phyloP scores from a whole-genome alignment of 805 yeast species.

The Zygosaccharomyces gambellarensis region DNA sequence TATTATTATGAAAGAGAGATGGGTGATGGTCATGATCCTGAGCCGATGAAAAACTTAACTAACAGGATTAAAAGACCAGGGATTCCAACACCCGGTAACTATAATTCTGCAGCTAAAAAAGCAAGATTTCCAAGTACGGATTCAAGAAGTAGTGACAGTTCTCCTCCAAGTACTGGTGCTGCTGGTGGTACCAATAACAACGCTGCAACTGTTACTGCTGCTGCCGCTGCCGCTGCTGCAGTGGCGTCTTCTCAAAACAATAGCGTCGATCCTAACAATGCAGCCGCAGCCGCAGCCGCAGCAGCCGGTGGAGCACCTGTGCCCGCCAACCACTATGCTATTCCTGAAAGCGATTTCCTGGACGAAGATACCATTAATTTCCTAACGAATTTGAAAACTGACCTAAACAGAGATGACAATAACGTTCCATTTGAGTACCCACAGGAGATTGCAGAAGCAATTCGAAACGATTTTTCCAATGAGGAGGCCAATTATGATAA shows the following conservation, averaged over 20 bases:
- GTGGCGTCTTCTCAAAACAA: conserved; percentile 2
- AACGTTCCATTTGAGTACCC: conserved; percentile 32
- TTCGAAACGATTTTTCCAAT: conserved; percentile 29
- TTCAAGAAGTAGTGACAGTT: conserved; percentile 1
- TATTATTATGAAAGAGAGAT: conserved; percentile 45
- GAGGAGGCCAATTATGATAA: conserved; percentile 30
- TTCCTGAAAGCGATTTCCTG: conserved; percentile 36
- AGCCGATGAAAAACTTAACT: conserved; percentile 55
- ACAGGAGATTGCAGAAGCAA: conserved; percentile 34
- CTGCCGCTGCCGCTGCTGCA: conserved; percentile 19
- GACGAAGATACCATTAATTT: conserved; percentile 36
- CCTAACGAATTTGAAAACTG: conserved; percentile 31
- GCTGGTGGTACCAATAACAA: conserved; percentile 5
- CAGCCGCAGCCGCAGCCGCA: conserved; percentile 6
- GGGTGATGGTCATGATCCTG: conserved; percentile 40
- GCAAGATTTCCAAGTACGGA: conserved; percentile 16
- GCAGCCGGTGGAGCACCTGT: conserved; percentile 2
- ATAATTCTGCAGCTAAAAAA: conserved; percentile 26
- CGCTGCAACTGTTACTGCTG: conserved; percentile 13
- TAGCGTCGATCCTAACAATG: conserved; percentile 1
- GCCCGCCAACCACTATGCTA: conserved; percentile 24
- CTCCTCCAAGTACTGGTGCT: conserved; percentile 3
- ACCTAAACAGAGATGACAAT: conserved; percentile 25
- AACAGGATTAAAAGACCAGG: conserved; percentile 37
- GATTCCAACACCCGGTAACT: conserved; percentile 32